Evolutionary conservation across 345 rosid species (phyloP), one percentile per base, ranked within the genome.

Genomic region (Balakata baccata): DNA sequence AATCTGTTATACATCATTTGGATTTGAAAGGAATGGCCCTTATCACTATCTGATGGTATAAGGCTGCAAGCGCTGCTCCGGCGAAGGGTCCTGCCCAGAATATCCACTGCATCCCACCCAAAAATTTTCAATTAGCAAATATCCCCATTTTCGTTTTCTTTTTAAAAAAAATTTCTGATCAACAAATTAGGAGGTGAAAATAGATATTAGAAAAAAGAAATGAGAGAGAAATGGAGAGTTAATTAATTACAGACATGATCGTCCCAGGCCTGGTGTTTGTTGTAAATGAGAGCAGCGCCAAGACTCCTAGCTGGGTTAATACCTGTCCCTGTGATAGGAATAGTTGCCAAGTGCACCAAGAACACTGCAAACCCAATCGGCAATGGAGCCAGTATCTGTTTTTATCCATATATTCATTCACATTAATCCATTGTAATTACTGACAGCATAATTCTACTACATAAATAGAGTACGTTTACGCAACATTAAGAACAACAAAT

Each of bases 301-400:
- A 85, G 85, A 74, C 85, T 85, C 74, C 88, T 81, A 0, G 88
- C 88, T 13, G 88, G 88, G 71, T 85, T 85, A 25, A 85, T 85
- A 0, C 88, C 85, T 6, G 88, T 83, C 5, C 88, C 88, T 13
- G 88, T 85, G 22, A 83, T 51, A 0, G 88, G 86, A 56, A 85
- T 83, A 18, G 88, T 83, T 7, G 88, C 88, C 83, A 85, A 69
- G 72, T 83, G 88, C 76, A 85, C 88, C 71, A 85, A 34, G 63
- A 85, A 81, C 57, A 85, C 88, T 2, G 88, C 88, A 58, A 85
- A 83, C 13, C 88, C 88, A 59, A 85, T 83, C 0, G 88, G 88
- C 72, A 85, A 71, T 6, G 88, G 88, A 13, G 88, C 88, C 84
- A 85, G 68, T 5, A 85, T 81, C 88, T 85, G 77, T 13, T 25